Percentiles rank a stretch among this genome's conserved stretches.
Evolutionary conservation across 768 basidiomycete species (phyloP).

Genomic region (Mycena galericulata): DNA sequence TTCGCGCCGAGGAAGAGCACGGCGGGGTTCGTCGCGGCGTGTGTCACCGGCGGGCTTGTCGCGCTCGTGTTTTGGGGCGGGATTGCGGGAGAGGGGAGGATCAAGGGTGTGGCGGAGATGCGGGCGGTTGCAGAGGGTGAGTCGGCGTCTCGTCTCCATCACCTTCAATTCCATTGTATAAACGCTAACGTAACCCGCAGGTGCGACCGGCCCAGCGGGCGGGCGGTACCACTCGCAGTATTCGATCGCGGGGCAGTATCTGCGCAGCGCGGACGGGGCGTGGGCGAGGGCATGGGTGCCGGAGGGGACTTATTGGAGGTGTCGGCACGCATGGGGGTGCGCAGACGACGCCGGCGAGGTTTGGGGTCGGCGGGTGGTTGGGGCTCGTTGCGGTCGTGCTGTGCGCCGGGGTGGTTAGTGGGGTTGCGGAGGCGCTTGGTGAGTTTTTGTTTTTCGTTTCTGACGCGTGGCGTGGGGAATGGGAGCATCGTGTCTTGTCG

Average conservation of each 20-base stretch:
- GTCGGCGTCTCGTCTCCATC: neutral
- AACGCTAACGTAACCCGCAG: neutral
- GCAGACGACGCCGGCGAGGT: conserved; percentile 31
- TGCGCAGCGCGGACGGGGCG: conserved; percentile 21
- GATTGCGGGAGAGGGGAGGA: conserved; percentile 7
- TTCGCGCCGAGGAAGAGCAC: conserved; percentile 41
- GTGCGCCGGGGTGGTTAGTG: conserved; percentile 82
- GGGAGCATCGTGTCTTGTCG: neutral
- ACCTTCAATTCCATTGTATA: neutral
- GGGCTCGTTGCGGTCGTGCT: conserved; percentile 69
- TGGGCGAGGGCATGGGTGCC: conserved; percentile 39
- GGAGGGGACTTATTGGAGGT: conserved; percentile 35
- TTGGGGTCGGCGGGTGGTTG: conserved; percentile 51
- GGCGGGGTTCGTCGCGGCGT: conserved; percentile 39
- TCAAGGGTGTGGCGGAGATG: conserved; percentile 35
- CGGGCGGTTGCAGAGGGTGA: conserved; percentile 33
- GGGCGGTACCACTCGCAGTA: conserved; percentile 33
- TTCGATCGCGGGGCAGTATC: conserved; percentile 35
- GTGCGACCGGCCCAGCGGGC: neutral
- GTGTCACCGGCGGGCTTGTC: conserved; percentile 27
- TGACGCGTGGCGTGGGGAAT: neutral
- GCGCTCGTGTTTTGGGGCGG: conserved; percentile 33
- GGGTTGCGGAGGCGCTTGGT: conserved; percentile 92
- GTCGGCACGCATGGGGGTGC: neutral
- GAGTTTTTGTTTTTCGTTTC: conserved; percentile 44